Conservation (phyloP, 495 filamentous ascomycete genomes). For the Bacidia rubella region DNA sequence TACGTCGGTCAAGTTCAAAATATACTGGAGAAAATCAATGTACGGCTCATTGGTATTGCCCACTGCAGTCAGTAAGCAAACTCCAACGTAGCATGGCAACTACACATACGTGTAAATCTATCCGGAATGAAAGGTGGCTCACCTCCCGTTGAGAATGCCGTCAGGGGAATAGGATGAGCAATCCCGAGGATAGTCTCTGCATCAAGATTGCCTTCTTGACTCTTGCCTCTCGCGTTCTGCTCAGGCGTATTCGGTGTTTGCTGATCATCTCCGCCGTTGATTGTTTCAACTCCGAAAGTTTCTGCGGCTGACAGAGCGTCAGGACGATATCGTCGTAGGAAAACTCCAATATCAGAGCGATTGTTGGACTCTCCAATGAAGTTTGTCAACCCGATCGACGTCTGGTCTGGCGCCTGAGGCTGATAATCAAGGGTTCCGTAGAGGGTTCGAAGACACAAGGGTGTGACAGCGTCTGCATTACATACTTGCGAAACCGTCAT, state of each 20-base stretch:
- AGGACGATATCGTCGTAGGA: constrained; percentile 35
- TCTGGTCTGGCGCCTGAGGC: constrained; percentile 27
- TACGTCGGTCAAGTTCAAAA: constrained; percentile 40
- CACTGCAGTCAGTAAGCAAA: constrained; percentile 28
- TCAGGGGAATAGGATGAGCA: constrained; percentile 43
- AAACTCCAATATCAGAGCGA: constrained; percentile 34
- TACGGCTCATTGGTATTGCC: constrained; percentile 63
- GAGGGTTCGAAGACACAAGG: constrained; percentile 39
- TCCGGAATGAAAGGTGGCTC: constrained; percentile 48
- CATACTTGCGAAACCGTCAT: constrained; percentile 29
- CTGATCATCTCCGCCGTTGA: constrained; percentile 27
- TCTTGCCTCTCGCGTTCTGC: constrained; percentile 19
- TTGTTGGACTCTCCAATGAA: constrained; percentile 37
- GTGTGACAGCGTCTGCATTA: constrained; percentile 38
- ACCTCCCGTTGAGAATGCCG: constrained; percentile 55
- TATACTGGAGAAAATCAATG: constrained; percentile 52
- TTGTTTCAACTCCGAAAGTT: constrained; percentile 29
- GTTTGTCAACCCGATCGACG: constrained; percentile 35
- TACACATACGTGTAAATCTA: constrained; percentile 17
- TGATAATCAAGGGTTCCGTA: constrained; percentile 41
- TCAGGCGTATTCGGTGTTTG: constrained; percentile 23
- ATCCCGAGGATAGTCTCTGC: constrained; percentile 37
- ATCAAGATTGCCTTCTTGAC: constrained; percentile 33
- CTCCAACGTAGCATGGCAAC: neutral
- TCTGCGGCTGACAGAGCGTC: constrained; percentile 30